A percentile compares a stretch with the other conserved stretches of the same genome.
These are phyloP conservation scores for Cercospora sp. DNA, from an alignment of 2,329 filamentous ascomycete species.

Conservation along the genomic window DNA sequence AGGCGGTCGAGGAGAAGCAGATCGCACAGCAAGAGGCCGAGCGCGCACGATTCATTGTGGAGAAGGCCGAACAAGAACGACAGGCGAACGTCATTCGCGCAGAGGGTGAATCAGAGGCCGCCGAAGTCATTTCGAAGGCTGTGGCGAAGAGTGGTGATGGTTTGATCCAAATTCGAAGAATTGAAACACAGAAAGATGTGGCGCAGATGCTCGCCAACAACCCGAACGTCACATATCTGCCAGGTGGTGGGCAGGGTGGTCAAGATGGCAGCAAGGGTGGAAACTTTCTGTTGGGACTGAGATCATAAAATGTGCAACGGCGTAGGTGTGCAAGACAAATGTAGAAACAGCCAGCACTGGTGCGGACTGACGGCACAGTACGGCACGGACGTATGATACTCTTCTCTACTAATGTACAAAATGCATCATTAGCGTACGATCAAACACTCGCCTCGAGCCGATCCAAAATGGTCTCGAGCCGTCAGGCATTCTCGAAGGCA, in stretches of 20 bases:
- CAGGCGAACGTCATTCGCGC: slow-evolving; percentile 98
- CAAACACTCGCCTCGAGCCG: neutral
- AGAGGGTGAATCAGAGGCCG: slow-evolving; percentile 95
- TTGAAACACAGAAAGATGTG: slow-evolving; percentile 95
- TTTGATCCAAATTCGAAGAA: slow-evolving; percentile 91
- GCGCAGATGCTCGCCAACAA: slow-evolving; percentile 84
- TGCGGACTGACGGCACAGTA: neutral
- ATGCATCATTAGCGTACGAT: neutral
- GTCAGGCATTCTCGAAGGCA: neutral
- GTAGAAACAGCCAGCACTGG: slow-evolving; percentile 3
- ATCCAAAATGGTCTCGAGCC: neutral
- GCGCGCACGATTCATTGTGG: slow-evolving; percentile 94
- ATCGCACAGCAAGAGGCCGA: slow-evolving; percentile 99
- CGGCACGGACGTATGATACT: slow-evolving; percentile 20
- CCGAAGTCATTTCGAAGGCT: slow-evolving; percentile 90
- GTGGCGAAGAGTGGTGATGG: slow-evolving; percentile 93
- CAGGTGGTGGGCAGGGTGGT: slow-evolving; percentile 63
- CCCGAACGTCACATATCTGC: slow-evolving; percentile 94
- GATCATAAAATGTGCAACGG: slow-evolving; percentile 44
- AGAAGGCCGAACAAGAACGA: slow-evolving; percentile 97
- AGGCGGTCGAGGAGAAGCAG: slow-evolving; percentile 99
- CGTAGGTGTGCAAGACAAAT: neutral
- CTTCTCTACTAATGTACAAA: slow-evolving; percentile 19
- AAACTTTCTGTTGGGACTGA: slow-evolving; percentile 67
- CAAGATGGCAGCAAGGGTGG: slow-evolving; percentile 56